These are phyloP conservation scores for Conidiobolus incongruus DNA, from an alignment of 371 early-diverging fungal species.

Conservation along the genomic window DNA sequence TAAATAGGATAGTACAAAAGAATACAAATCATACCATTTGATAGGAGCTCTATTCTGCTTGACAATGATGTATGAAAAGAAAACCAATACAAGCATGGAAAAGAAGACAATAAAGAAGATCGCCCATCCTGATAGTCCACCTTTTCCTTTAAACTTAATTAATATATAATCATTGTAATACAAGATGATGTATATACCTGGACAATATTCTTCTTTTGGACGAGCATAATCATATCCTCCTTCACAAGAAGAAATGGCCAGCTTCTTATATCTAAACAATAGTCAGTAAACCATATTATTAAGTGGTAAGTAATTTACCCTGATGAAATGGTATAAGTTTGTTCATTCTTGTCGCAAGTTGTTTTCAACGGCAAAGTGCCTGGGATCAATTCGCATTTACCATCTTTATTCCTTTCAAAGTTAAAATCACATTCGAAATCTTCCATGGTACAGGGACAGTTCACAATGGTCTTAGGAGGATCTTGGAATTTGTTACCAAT, in stretches of 20 bases:
- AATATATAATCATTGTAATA: neutral
- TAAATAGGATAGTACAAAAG: neutral
- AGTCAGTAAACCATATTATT: neutral
- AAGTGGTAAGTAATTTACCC: neutral
- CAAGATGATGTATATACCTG: constrained; percentile 1
- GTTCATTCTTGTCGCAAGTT: neutral
- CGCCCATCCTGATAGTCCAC: neutral
- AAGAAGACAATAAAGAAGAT: neutral
- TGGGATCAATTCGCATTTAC: constrained; percentile 34
- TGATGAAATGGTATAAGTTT: neutral
- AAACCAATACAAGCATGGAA: neutral
- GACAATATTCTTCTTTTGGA: neutral
- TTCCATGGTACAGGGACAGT: constrained; percentile 48
- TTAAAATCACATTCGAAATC: constrained; percentile 85
- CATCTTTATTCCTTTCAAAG: constrained; percentile 29
- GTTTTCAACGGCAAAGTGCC: constrained; percentile 12
- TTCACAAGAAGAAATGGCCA: neutral
- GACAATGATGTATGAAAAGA: too few relatives aligned
- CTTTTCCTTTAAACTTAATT: too few relatives aligned
- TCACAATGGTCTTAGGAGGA: constrained; percentile 21
- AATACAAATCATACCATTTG: too few relatives aligned
- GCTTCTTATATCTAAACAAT: neutral
- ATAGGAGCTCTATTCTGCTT: too few relatives aligned
- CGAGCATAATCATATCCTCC: neutral
- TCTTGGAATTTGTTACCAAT: constrained; percentile 47